Base-by-base conservation (phyloP, 306 rosid species). In the Elaeagnus macrophylla region DNA sequence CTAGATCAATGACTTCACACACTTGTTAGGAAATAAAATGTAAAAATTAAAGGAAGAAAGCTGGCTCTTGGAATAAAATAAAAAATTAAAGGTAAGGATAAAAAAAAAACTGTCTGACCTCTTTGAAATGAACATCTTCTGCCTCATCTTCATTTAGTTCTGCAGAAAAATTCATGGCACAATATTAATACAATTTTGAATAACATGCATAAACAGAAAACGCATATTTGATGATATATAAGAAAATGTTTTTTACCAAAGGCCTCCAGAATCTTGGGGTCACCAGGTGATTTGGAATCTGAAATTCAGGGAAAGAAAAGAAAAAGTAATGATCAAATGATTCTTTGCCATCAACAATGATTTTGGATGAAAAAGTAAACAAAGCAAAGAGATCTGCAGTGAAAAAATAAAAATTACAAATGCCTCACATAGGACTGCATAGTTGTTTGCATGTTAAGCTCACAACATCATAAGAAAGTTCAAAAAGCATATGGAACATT, bases 141-240 rank as follows among this genome's bases (percentile, higher is more conserved):
- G 86, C 83, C 67, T 93, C 99, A 56, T 85, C 95, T 65, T 81
- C 95, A 64, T 94, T 67, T 73, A 87, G 74, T 53, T 87, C 99
- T 93, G 95, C 74, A 84, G 55, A 52, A 73, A 69, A 69, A 37
- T 65, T 25, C 32, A 2, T 25, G 32, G 4, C 32, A 25, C 32
- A 25, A 2, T 25, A 25, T 25, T 25, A 25, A n/a, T n/a, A n/a
- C n/a, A n/a, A n/a, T 25, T 25, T 25, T 25, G 32, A 25, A 25
- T 25, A 2, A 25, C 32, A 25, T 25, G 32, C 32, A 5, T 25
- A 25, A 25, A 25, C 32, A 25, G 32, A 25, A 25, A 2, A 25
- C 32, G 4, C 32, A 25, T 1, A 67, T 61, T 61, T 8, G 62
- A 44, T 62, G 40, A 39, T 20, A 66, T 36, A 67, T 55, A 10